Percentiles rank a stretch among this genome's conserved stretches.
phyloP scores from a whole-genome alignment of 2,329 filamentous ascomycete genomes.

The Microsporum ferrugineum region DNA sequence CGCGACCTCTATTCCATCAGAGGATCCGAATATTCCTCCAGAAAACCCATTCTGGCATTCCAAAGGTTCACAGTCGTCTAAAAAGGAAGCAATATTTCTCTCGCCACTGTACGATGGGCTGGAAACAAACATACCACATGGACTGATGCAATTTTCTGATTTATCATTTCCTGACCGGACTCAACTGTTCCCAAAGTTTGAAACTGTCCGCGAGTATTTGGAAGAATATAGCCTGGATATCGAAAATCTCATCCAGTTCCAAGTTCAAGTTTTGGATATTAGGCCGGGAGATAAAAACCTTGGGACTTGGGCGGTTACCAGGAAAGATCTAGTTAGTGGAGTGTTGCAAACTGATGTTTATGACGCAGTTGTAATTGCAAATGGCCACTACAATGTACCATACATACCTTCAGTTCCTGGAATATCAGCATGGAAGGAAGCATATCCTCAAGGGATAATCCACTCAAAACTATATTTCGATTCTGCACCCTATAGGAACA shows the following conservation, averaged over 20 bases:
- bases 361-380: conserved; percentile 65
- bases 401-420: conserved; percentile 53
- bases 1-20: conserved; percentile 51
- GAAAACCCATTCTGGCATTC: conserved; percentile 50
- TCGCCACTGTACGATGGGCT: conserved; percentile 72
- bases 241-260: conserved; percentile 55
- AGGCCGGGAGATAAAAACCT: conserved; percentile 26
- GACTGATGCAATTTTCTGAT: conserved; percentile 70
- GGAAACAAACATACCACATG: conserved; percentile 76
- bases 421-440: conserved; percentile 47
- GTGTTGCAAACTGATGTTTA: conserved; percentile 41
- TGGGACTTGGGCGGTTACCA: conserved; percentile 50
- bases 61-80: conserved; percentile 15
- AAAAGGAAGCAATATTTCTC: conserved; percentile 51
- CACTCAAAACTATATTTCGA: conserved; percentile 74
- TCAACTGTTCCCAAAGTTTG: conserved; percentile 63
- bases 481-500: conserved; percentile 49
- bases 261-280: conserved; percentile 57
- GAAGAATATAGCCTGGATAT: conserved; percentile 59
- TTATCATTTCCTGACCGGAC: conserved; percentile 51
- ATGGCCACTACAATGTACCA: conserved; percentile 61
- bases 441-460: conserved; percentile 50
- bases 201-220: conserved; percentile 62
- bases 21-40: conserved; percentile 47
- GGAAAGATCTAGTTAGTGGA: conserved; percentile 40